Conservation (phyloP, 2,329 filamentous ascomycete genomes). For the Hysterium pulicare region DNA sequence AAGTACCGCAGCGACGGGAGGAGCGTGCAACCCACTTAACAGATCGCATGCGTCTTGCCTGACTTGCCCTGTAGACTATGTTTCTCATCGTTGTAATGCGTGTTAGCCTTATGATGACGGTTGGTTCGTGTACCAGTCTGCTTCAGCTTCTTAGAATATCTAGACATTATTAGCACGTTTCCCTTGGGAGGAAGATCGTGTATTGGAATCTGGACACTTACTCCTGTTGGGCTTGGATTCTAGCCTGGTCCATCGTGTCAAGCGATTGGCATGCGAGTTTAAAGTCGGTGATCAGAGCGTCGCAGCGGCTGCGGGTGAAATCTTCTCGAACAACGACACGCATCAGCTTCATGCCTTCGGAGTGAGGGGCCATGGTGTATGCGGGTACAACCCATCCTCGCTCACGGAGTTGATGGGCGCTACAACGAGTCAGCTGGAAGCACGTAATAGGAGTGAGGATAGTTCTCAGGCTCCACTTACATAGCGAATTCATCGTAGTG, state of each 20-base stretch:
- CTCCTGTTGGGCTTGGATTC: slow-evolving; percentile 65
- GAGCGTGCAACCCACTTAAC: too few relatives aligned
- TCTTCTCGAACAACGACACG: slow-evolving; percentile 90
- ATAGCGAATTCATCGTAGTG: slow-evolving; percentile 54
- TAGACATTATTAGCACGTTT: background rate
- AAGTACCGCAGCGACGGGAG: too few relatives aligned
- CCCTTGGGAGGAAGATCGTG: too few relatives aligned
- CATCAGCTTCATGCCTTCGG: slow-evolving; percentile 81
- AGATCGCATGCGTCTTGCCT: slow-evolving; percentile 86
- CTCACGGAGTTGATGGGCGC: slow-evolving; percentile 78
- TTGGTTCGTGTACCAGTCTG: slow-evolving; percentile 21
- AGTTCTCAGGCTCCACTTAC: slow-evolving; percentile 16
- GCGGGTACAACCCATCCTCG: slow-evolving; percentile 92
- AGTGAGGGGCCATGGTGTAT: slow-evolving; percentile 94
- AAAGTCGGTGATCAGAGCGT: slow-evolving; percentile 73
- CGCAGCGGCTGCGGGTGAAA: slow-evolving; percentile 78
- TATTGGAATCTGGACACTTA: slow-evolving; percentile 42
- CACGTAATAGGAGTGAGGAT: slow-evolving; percentile 43
- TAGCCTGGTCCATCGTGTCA: slow-evolving; percentile 68
- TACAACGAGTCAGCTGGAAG: slow-evolving; percentile 34
- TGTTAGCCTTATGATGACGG: slow-evolving; percentile 33
- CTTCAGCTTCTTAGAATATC: slow-evolving; percentile 1
- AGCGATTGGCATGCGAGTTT: slow-evolving; percentile 71
- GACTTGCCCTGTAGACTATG: slow-evolving; percentile 87
- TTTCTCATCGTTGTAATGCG: slow-evolving; percentile 64